These are phyloP conservation scores for Casuarina equisetifolia DNA, from an alignment of 306 rosid species.

Conservation along the genomic window DNA sequence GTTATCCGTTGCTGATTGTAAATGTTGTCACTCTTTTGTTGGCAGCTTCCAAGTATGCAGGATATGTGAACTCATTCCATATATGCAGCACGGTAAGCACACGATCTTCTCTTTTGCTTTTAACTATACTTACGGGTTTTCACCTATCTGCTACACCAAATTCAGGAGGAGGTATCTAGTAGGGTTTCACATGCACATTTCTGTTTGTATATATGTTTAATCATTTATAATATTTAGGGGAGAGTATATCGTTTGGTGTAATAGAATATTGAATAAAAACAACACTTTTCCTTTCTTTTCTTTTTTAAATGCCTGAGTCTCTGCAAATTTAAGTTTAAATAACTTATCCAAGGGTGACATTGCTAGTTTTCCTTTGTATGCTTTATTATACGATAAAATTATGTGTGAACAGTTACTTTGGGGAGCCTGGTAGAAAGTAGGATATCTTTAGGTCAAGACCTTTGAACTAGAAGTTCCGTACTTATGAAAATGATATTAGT, in stretches of 20 bases:
- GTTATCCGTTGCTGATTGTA: background rate
- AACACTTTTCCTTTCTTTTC: background rate
- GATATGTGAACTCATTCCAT: conserved; percentile 84
- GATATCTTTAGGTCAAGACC: background rate
- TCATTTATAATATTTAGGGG: too few species aligned
- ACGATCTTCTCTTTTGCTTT: conserved; percentile 18
- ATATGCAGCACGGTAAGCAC: conserved; percentile 88
- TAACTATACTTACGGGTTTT: background rate
- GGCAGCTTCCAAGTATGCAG: conserved; percentile 97
- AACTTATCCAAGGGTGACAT: background rate
- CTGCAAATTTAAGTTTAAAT: background rate
- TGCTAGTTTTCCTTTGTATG: background rate
- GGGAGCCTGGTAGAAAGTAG: background rate
- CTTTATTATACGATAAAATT: background rate
- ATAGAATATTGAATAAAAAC: background rate
- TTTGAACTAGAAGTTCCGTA: background rate
- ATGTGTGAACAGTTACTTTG: background rate
- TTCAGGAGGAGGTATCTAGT: background rate
- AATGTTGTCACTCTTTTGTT: conserved; percentile 13
- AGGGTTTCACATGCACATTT: background rate
- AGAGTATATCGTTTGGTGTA: too few species aligned
- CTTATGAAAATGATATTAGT: too few species aligned
- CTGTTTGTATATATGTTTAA: too few species aligned
- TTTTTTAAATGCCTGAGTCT: background rate
- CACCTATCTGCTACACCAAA: background rate